Evolutionary conservation across 108 stramenopile species (phyloP).

Genomic region (Parietichytrium sp.): DNA sequence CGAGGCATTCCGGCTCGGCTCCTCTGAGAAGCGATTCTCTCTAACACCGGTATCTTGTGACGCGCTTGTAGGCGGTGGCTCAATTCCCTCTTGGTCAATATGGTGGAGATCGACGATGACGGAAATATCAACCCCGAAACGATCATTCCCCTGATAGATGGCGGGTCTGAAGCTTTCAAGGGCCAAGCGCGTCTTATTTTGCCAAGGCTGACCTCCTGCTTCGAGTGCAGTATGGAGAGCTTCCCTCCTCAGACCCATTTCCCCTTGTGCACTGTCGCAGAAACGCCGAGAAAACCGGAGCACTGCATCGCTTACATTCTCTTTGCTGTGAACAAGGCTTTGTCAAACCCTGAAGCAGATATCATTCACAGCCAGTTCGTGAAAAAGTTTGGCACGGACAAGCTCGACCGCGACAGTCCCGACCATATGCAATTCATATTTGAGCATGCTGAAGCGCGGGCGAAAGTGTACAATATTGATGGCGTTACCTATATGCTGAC

Average conservation of each 20-base stretch:
- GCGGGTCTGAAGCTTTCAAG: constrained; percentile 98
- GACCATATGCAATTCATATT: constrained; percentile 92
- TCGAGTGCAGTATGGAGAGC: constrained; percentile 91
- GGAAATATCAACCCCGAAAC: constrained; percentile 84
- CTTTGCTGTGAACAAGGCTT: neutral
- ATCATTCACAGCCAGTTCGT: constrained; percentile 2
- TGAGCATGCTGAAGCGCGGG: constrained; percentile 79
- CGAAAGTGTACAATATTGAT: constrained; percentile 78
- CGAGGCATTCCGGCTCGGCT: constrained; percentile 47
- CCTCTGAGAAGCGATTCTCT: no score
- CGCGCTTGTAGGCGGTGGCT: no score
- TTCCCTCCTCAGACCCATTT: constrained; percentile 90
- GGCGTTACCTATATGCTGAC: constrained; percentile 79
- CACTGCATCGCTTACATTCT: constrained; percentile 95
- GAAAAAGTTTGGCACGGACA: constrained; percentile 28
- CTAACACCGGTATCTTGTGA: no score
- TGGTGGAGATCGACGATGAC: constrained; percentile 87
- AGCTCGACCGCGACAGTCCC: constrained; percentile 87
- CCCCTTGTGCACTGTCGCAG: constrained; percentile 97
- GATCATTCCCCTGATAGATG: constrained; percentile 96
- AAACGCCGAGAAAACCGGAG: constrained; percentile 94
- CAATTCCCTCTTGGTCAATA: constrained; percentile 71
- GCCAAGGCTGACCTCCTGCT: constrained; percentile 92
- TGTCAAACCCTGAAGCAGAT: neutral
- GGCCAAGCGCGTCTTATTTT: constrained; percentile 96